These are phyloP conservation scores for Usnea hakonensis DNA, from an alignment of 495 filamentous ascomycete genomes.

Conservation along the genomic window DNA sequence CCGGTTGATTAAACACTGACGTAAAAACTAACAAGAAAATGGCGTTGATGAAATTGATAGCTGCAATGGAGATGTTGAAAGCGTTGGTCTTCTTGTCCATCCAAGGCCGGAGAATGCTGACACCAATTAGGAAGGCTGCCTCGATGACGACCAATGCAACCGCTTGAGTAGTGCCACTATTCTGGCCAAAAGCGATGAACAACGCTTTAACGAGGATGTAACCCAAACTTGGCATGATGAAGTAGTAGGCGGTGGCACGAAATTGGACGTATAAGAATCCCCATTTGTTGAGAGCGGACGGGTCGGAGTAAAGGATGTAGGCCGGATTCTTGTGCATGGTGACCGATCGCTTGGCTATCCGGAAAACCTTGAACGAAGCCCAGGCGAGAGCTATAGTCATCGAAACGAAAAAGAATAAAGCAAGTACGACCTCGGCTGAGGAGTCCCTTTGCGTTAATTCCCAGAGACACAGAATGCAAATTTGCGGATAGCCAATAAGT, in stretches of 20 bases:
- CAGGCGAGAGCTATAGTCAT: slow-evolving; percentile 74
- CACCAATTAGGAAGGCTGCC: slow-evolving; percentile 66
- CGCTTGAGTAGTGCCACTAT: slow-evolving; percentile 67
- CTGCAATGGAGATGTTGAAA: slow-evolving; percentile 90
- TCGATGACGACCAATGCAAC: slow-evolving; percentile 82
- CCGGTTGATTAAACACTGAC: slow-evolving; percentile 78
- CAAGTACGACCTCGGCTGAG: slow-evolving; percentile 76
- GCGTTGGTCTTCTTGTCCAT: slow-evolving; percentile 99
- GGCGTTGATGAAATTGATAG: slow-evolving; percentile 83
- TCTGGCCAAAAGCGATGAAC: slow-evolving; percentile 82
- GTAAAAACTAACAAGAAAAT: slow-evolving; percentile 81
- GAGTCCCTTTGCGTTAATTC: slow-evolving; percentile 85
- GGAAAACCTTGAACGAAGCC: slow-evolving; percentile 84
- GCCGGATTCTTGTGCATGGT: slow-evolving; percentile 92
- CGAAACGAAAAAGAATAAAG: slow-evolving; percentile 81
- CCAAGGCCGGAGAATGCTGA: slow-evolving; percentile 80
- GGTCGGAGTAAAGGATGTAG: slow-evolving; percentile 95
- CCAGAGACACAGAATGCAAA: slow-evolving; percentile 87
- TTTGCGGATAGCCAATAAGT: slow-evolving; percentile 90
- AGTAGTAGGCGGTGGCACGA: slow-evolving; percentile 94
- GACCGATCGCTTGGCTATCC: slow-evolving; percentile 79
- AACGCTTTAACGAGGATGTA: slow-evolving; percentile 83
- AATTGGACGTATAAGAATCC: slow-evolving; percentile 98
- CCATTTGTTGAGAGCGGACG: slow-evolving; percentile 91
- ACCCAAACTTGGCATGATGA: slow-evolving; percentile 71